Percentiles rank a stretch among this genome's conserved stretches.
These are phyloP conservation scores for Entomortierella lignicola DNA, from an alignment of 192 early-diverging fungal species.

Conservation along the genomic window DNA sequence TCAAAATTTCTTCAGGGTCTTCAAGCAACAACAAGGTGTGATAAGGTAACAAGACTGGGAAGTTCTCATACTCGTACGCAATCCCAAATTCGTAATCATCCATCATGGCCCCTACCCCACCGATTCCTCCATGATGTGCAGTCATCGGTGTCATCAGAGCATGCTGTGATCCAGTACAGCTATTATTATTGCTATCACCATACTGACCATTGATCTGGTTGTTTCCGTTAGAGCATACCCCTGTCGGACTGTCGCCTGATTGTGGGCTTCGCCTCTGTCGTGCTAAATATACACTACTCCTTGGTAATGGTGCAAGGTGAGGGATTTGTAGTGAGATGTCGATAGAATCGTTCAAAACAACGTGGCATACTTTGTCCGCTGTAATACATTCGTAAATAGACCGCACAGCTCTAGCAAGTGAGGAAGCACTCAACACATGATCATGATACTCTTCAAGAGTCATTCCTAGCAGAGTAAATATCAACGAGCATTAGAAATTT, in stretches of 20 bases:
- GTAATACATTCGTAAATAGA: slow-evolving; percentile 70
- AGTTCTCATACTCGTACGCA: slow-evolving; percentile 73
- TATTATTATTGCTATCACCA: not conserved
- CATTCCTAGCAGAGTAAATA: slow-evolving; percentile 2
- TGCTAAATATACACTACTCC: slow-evolving; percentile 21
- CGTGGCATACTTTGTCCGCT: slow-evolving; percentile 62
- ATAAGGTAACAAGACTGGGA: slow-evolving; percentile 86
- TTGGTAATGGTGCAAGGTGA: slow-evolving; percentile 45
- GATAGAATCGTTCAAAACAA: slow-evolving; percentile 82
- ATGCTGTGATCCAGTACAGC: slow-evolving; percentile 27
- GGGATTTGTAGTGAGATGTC: slow-evolving; percentile 79
- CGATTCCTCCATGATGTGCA: slow-evolving; percentile 32
- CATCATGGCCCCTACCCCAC: slow-evolving; percentile 48
- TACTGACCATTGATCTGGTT: slow-evolving; percentile 2
- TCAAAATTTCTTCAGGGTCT: slow-evolving; percentile 85
- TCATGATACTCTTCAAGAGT: slow-evolving; percentile 57
- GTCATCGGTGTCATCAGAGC: slow-evolving; percentile 41
- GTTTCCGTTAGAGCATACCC: not conserved
- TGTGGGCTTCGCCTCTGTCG: slow-evolving; percentile 18
- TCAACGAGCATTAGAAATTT: not conserved
- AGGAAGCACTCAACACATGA: slow-evolving; percentile 64
- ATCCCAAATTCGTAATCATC: slow-evolving; percentile 47
- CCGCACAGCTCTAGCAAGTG: slow-evolving; percentile 71
- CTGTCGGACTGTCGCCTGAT: slow-evolving; percentile 20
- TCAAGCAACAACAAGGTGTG: slow-evolving; percentile 87